A percentile compares a stretch with the other conserved stretches of the same genome.
These are phyloP conservation scores for Eucalyptus regnans DNA, from an alignment of 345 rosid genomes.

Conservation along the genomic window DNA sequence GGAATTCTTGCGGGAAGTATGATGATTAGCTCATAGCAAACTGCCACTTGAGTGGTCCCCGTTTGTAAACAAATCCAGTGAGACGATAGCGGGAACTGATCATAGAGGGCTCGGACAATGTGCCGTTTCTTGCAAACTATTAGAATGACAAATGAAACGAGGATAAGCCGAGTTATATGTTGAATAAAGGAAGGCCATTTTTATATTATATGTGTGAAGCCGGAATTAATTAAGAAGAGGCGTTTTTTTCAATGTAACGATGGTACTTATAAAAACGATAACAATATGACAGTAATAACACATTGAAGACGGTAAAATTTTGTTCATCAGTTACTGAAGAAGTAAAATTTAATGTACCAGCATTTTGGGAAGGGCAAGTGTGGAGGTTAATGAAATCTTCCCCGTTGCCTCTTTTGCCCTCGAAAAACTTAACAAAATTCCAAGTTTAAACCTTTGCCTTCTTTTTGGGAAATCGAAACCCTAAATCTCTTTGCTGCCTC, in stretches of 20 bases:
- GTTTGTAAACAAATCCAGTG: not conserved
- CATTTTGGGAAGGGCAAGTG: not conserved
- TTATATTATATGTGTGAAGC: not conserved
- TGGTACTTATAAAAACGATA: not conserved
- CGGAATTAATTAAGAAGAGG: not conserved
- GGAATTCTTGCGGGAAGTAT: not conserved
- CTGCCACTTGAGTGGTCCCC: not conserved
- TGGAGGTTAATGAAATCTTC: not conserved
- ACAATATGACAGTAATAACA: not conserved
- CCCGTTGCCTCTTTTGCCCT: not conserved
- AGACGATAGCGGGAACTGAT: not conserved
- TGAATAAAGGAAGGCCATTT: not conserved
- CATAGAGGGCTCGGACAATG: not conserved
- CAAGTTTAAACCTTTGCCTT: not conserved
- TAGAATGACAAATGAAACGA: not conserved
- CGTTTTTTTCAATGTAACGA: not conserved
- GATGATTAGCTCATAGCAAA: not conserved
- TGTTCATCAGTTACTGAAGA: not conserved
- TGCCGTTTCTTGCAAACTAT: not conserved
- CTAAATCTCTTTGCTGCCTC: not conserved
- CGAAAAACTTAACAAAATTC: not conserved
- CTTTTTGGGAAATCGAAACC: not conserved
- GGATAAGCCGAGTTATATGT: fast-evolving
- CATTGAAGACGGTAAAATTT: not conserved
- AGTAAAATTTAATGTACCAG: not conserved